A percentile compares a stretch with the other conserved stretches of the same genome.
These are phyloP conservation scores for Thelephora aurantiotincta DNA, from an alignment of 768 basidiomycete genomes.

Conservation along the genomic window DNA sequence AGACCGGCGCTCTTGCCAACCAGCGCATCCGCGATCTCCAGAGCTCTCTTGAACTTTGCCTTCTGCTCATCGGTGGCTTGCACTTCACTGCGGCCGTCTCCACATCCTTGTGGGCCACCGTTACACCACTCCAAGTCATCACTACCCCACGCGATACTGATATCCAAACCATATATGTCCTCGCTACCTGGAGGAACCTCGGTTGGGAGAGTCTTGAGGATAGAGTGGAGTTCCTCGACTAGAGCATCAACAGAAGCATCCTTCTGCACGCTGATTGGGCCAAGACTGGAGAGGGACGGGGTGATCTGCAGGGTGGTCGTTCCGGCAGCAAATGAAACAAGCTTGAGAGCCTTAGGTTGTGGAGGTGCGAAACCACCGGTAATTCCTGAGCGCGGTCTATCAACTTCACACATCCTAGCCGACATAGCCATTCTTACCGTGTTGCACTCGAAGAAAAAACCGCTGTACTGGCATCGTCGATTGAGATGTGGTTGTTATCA, in stretches of 20 bases:
- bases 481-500: no score
- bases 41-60: conserved; percentile 52
- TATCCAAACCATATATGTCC: conserved; percentile 63
- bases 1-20: conserved; percentile 14
- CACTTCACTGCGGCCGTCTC: conserved; percentile 31
- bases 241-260: conserved; percentile 23
- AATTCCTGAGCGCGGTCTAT: conserved; percentile 39
- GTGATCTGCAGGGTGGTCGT: conserved; percentile 29
- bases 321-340: conserved; percentile 27
- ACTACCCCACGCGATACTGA: conserved; percentile 45
- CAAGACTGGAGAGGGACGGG: neutral
- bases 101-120: conserved; percentile 47
- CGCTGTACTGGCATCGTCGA: conserved; percentile 32
- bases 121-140: conserved; percentile 48
- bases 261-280: no score
- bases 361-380: conserved; percentile 64
- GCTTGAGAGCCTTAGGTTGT: conserved; percentile 39
- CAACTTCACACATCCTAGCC: neutral
- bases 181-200: conserved; percentile 43
- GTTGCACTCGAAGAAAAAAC: conserved; percentile 46
- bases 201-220: conserved; percentile 45
- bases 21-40: conserved; percentile 47
- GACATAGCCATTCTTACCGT: conserved; percentile 24
- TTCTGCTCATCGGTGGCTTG: conserved; percentile 47
- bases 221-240: conserved; percentile 41